Evolutionary conservation across 768 basidiomycete species (phyloP).

Genomic region (Lactarius trivialis): DNA sequence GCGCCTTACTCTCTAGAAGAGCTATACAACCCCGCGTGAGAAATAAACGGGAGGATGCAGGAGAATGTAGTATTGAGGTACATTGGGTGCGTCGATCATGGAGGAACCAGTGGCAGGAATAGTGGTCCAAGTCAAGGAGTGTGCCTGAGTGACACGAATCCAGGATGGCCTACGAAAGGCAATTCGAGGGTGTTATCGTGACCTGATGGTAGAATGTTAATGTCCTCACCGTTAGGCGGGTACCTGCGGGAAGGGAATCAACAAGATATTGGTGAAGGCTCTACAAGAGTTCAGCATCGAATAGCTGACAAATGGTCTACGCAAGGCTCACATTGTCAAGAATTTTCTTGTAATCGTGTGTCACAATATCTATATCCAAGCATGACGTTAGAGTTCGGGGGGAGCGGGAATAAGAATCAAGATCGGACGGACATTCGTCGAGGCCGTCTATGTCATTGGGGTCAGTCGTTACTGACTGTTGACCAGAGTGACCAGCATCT

Average conservation of each 20-base stretch:
- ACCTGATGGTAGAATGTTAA: neutral
- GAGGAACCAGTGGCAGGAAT: conserved; percentile 14
- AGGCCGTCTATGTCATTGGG: neutral
- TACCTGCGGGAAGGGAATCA: conserved; percentile 15
- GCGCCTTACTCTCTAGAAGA: neutral
- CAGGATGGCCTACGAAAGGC: conserved; percentile 18
- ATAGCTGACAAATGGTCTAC: neutral
- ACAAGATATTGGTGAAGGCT: conserved; percentile 19
- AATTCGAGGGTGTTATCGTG: neutral
- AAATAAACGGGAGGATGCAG: neutral
- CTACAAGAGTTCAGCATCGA: conserved; percentile 5
- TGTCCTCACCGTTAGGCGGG: conserved; percentile 19
- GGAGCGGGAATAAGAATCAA: neutral
- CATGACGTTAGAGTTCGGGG: neutral
- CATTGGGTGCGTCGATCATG: neutral
- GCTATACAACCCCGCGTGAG: neutral
- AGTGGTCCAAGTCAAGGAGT: conserved; percentile 23
- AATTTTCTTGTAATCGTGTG: conserved; percentile 11
- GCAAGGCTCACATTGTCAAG: conserved; percentile 21
- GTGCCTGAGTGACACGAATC: conserved; percentile 24
- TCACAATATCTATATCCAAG: conserved; percentile 5
- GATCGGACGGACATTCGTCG: conserved; percentile 2
- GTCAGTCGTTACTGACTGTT: neutral
- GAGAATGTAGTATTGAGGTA: neutral
- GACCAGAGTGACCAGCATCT: conserved; percentile 12